Percentiles rank a stretch among this genome's conserved stretches.
Evolutionary conservation across 164 flowering plant genomes (phyloP).

Genomic region (Sextonia rubra): DNA sequence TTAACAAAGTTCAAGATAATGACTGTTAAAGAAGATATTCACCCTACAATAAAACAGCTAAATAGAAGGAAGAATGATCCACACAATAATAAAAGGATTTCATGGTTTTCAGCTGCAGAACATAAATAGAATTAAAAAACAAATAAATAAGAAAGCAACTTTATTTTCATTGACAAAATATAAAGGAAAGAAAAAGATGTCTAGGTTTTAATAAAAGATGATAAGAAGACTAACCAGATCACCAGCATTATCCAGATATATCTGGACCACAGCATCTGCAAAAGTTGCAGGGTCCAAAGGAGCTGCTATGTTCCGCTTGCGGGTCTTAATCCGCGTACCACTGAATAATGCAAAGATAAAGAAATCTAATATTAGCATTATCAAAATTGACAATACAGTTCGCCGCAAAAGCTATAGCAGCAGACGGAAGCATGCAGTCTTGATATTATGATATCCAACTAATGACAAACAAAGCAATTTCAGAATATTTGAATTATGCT

Average conservation of each 20-base stretch:
- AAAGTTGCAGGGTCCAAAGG: constrained; percentile 99
- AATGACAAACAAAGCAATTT: not conserved
- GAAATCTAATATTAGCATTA: not conserved
- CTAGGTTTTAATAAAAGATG: too few species aligned
- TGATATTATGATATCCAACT: not conserved
- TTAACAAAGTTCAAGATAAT: too few species aligned
- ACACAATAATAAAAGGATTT: not conserved
- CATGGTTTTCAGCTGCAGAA: not conserved
- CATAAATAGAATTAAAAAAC: too few species aligned
- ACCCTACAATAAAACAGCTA: not conserved
- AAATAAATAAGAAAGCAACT: too few species aligned
- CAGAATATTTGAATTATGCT: not conserved
- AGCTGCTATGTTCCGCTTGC: constrained; percentile 99
- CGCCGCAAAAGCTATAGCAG: not conserved
- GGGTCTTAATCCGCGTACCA: constrained; percentile 99
- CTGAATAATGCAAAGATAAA: constrained; percentile 31
- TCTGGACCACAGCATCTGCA: constrained; percentile 99
- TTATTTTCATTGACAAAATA: too few species aligned
- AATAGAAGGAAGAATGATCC: not conserved
- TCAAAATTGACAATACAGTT: not conserved
- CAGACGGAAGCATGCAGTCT: not conserved
- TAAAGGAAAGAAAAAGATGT: too few species aligned
- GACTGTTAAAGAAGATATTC: too few species aligned
- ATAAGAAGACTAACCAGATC: constrained; percentile 54
- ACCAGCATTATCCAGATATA: constrained; percentile 99